A percentile compares a stretch with the other conserved stretches of the same genome.
phyloP scores from a whole-genome alignment of 2,329 filamentous ascomycete genomes.

The Lachnellula hyalina region DNA sequence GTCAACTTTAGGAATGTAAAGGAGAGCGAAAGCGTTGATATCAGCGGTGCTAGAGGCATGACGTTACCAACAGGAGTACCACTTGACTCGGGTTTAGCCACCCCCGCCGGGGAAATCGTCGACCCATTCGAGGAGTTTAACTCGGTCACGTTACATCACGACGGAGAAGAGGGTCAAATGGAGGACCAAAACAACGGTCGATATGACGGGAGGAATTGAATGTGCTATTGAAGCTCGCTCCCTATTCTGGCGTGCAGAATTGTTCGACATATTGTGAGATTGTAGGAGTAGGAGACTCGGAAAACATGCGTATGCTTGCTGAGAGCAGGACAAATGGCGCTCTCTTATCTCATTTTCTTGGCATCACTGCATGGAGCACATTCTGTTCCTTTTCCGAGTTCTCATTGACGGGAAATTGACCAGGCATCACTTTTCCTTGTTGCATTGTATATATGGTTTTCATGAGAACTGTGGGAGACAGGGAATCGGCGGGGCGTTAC shows the following conservation, averaged over 20 bases:
- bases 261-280: neutral
- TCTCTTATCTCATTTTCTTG: neutral
- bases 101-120: conserved; percentile 71
- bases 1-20: conserved; percentile 98
- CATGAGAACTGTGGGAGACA: conserved; percentile 12
- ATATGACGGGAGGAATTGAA: conserved; percentile 20
- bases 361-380: neutral
- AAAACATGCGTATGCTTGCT: neutral
- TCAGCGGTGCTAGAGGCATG: conserved; percentile 50
- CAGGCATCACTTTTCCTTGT: conserved; percentile 7
- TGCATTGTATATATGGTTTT: conserved; percentile 21
- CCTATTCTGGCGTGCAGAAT: neutral
- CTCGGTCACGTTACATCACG: conserved; percentile 93
- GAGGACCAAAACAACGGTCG: conserved; percentile 29
- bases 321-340: neutral
- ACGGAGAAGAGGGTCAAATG: conserved; percentile 63
- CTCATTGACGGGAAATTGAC: neutral
- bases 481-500: conserved; percentile 5
- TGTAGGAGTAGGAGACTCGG: conserved; percentile 2
- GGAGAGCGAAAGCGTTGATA: conserved; percentile 91
- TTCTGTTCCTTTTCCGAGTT: neutral
- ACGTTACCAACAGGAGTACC: conserved; percentile 67
- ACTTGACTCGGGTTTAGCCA: conserved; percentile 77
- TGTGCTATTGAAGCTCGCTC: neutral
- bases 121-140: conserved; percentile 99